Conservation (phyloP, 2,329 filamentous ascomycete species). For the Fusarium palustre region DNA sequence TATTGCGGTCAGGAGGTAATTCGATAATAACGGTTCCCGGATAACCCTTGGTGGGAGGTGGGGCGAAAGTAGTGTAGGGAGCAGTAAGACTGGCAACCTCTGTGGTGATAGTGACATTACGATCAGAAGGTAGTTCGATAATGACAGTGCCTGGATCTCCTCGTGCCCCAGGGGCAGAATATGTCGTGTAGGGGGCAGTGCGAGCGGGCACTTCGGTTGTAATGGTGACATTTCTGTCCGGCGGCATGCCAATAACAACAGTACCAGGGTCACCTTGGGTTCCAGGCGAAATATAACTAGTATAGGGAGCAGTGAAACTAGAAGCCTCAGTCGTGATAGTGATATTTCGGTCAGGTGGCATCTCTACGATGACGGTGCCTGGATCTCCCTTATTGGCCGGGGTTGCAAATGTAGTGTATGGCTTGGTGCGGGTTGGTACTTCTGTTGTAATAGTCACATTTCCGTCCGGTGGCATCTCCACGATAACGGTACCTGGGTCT, state of each 20-base stretch:
- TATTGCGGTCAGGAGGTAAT: conserved; percentile 13
- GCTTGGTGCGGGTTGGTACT: not conserved
- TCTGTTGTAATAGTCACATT: conserved; percentile 18
- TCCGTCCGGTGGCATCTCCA: conserved; percentile 8
- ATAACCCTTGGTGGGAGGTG: conserved; percentile 11
- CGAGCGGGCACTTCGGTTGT: conserved; percentile 5
- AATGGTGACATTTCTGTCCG: conserved; percentile 21
- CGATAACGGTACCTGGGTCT: conserved; percentile 11
- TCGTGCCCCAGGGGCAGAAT: conserved; percentile 7
- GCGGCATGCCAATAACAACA: conserved; percentile 10
- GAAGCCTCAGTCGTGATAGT: conserved; percentile 11
- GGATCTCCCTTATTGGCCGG: conserved; percentile 8
- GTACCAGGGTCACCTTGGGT: conserved; percentile 16
- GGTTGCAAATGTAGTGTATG: conserved; percentile 1
- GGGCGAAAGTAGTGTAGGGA: conserved; percentile 11
- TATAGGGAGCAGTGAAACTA: conserved; percentile 4
- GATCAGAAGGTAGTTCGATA: conserved; percentile 19
- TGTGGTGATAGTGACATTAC: conserved; percentile 24
- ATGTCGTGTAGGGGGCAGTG: conserved; percentile 16
- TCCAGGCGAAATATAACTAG: conserved; percentile 1
- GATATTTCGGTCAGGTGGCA: conserved; percentile 5
- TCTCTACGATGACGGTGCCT: conserved; percentile 16
- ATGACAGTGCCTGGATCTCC: conserved; percentile 24
- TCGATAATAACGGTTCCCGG: conserved; percentile 30
- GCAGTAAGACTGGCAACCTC: conserved; percentile 16